These are phyloP conservation scores for Tetrapisispora iriomotensis DNA, from an alignment of 805 yeast genomes.

Conservation along the genomic window DNA sequence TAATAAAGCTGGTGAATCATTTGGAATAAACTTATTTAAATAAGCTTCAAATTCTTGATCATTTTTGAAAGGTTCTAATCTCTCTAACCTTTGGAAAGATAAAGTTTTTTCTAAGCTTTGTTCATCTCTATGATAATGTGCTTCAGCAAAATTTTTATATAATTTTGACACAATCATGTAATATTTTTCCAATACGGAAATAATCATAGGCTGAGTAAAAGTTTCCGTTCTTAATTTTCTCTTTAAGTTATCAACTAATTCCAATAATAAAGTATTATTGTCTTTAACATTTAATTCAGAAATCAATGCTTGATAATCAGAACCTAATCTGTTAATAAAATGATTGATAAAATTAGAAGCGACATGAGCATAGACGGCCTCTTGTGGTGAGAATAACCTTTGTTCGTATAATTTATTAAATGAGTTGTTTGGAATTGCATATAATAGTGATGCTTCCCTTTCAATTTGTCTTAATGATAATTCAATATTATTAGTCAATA, in stretches of 20 bases:
- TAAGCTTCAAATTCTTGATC: conserved; percentile 66
- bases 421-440: conserved; percentile 79
- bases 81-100: conserved; percentile 77
- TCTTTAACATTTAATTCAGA: conserved; percentile 52
- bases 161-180: conserved; percentile 67
- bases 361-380: conserved; percentile 87
- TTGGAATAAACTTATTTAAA: conserved; percentile 57
- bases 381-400: conserved; percentile 83
- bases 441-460: conserved; percentile 87
- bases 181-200: conserved; percentile 63
- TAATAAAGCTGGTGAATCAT: conserved; percentile 66
- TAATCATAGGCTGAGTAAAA: conserved; percentile 75
- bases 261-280: conserved; percentile 53
- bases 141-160: conserved; percentile 85
- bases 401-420: conserved; percentile 65
- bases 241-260: conserved; percentile 69
- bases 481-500: conserved; percentile 34
- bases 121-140: conserved; percentile 58
- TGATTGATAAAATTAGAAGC: conserved; percentile 89
- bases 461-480: conserved; percentile 79
- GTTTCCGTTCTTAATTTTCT: conserved; percentile 89
- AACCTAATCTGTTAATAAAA: conserved; percentile 86
- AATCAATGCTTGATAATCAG: conserved; percentile 69
- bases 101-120: conserved; percentile 57
- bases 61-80: conserved; percentile 60